These are phyloP conservation scores for Zalerion maritima DNA, from an alignment of 495 filamentous ascomycete genomes.

Conservation along the genomic window DNA sequence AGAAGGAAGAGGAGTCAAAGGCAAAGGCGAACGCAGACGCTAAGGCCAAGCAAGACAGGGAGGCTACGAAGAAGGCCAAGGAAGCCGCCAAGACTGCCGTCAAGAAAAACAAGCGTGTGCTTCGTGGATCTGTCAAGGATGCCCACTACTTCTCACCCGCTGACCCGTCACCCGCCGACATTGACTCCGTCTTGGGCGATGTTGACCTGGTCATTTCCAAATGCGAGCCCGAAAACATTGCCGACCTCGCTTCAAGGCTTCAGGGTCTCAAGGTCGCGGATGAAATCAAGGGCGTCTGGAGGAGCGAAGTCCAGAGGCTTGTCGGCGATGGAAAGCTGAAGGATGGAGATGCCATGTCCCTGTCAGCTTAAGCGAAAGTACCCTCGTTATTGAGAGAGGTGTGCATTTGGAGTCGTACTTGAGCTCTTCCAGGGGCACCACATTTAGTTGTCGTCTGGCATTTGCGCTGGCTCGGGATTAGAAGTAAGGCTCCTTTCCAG, in stretches of 20 bases:
- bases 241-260: conserved; percentile 60
- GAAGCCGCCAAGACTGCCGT: conserved; percentile 94
- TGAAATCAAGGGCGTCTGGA: conserved; percentile 51
- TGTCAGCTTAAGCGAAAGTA: no score
- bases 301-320: conserved; percentile 56
- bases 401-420: no score
- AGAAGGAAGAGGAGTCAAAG: conserved; percentile 64
- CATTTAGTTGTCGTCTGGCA: no score
- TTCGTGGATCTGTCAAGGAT: conserved; percentile 84
- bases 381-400: no score
- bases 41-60: conserved; percentile 64
- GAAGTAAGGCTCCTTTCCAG: no score
- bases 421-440: no score
- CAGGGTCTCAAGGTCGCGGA: conserved; percentile 55
- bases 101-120: conserved; percentile 98
- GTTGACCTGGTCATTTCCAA: conserved; percentile 80
- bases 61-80: conserved; percentile 87
- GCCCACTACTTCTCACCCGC: conserved; percentile 76
- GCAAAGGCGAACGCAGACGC: conserved; percentile 71
- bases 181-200: conserved; percentile 72
- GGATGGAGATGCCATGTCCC: conserved; percentile 48
- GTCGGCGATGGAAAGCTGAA: conserved; percentile 70
- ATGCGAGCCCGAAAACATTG: conserved; percentile 80
- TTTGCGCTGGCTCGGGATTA: no score
- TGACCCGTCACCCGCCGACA: conserved; percentile 52